Evolutionary conservation across 139 green algal genomes (phyloP).

Genomic region (Edaphochlamys debaryana): DNA sequence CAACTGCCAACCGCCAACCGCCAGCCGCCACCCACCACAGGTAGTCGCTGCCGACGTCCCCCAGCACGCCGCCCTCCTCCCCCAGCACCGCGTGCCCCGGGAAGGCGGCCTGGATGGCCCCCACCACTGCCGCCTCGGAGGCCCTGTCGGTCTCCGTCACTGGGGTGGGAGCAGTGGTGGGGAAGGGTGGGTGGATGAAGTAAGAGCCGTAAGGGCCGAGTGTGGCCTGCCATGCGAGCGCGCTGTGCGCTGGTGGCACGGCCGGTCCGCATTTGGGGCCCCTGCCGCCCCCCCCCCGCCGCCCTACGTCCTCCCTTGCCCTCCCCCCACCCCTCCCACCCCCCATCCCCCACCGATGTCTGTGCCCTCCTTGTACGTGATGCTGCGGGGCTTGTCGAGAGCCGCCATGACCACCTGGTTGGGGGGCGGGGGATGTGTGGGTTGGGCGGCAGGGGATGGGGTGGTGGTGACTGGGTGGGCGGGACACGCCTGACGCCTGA

Average conservation of each 20-base stretch:
- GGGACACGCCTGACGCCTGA: too few relatives aligned
- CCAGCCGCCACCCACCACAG: slow-evolving; percentile 66
- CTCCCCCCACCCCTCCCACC: too few relatives aligned
- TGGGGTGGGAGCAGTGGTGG: background rate
- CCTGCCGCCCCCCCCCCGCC: too few relatives aligned
- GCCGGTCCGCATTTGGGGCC: too few relatives aligned
- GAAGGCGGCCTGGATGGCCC: slow-evolving; percentile 61
- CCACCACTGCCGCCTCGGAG: slow-evolving; percentile 73
- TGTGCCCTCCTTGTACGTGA: slow-evolving; percentile 76
- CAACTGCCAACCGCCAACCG: too few relatives aligned
- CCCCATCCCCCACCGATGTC: slow-evolving; percentile 80
- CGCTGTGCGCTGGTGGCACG: too few relatives aligned
- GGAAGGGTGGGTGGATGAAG: too few relatives aligned
- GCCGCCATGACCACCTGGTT: slow-evolving; percentile 69
- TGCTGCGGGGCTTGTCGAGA: slow-evolving; percentile 76
- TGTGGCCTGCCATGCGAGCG: too few relatives aligned
- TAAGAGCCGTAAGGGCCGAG: too few relatives aligned
- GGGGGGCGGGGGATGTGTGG: background rate
- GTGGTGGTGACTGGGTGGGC: background rate
- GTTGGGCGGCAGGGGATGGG: background rate
- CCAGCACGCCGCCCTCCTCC: slow-evolving; percentile 72
- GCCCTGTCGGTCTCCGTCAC: slow-evolving; percentile 71
- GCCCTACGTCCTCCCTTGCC: too few relatives aligned
- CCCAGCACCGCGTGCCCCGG: slow-evolving; percentile 84
- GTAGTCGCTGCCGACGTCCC: slow-evolving; percentile 53